A percentile compares a stretch with the other conserved stretches of the same genome.
Conservation (phyloP, 2,329 filamentous ascomycete genomes). For the Trichophyton verrucosum region DNA sequence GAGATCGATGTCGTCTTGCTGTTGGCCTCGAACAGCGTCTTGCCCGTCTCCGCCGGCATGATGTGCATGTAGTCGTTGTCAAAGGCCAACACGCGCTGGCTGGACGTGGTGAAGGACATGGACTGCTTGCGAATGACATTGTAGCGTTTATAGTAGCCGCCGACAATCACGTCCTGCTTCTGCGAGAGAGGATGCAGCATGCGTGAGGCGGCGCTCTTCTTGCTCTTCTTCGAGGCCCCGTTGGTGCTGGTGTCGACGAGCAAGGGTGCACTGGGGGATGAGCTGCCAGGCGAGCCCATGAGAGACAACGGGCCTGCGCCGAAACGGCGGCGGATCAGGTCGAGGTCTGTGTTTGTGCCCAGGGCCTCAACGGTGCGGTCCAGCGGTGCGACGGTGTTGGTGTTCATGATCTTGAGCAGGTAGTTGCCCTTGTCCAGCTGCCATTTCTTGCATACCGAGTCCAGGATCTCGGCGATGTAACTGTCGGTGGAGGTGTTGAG, state of each 20-base stretch:
- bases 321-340: slow-evolving; percentile 50
- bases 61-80: slow-evolving; percentile 56
- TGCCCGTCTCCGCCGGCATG: slow-evolving; percentile 45
- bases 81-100: slow-evolving; percentile 48
- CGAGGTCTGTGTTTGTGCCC: slow-evolving; percentile 47
- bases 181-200: slow-evolving; percentile 37
- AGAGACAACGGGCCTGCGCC: slow-evolving; percentile 46
- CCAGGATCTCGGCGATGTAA: slow-evolving; percentile 56
- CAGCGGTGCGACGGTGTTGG: slow-evolving; percentile 50
- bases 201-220: slow-evolving; percentile 23
- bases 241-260: slow-evolving; percentile 33
- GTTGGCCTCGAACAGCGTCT: slow-evolving; percentile 36
- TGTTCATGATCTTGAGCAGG: slow-evolving; percentile 50
- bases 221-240: slow-evolving; percentile 31
- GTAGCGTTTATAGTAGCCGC: slow-evolving; percentile 48
- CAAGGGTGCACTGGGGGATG: slow-evolving; percentile 52
- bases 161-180: slow-evolving; percentile 34
- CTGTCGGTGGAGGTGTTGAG: slow-evolving; percentile 51
- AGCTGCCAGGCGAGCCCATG: slow-evolving; percentile 48
- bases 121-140: slow-evolving; percentile 53
- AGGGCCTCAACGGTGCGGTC: slow-evolving; percentile 55
- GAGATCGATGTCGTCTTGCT: slow-evolving; percentile 50
- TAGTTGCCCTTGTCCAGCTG: slow-evolving; percentile 53
- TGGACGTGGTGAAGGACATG: slow-evolving; percentile 51
- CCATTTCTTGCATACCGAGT: slow-evolving; percentile 49